Base-by-base conservation (phyloP, 2,329 filamentous ascomycete species). In the Rhytidhysteron rufulum region DNA sequence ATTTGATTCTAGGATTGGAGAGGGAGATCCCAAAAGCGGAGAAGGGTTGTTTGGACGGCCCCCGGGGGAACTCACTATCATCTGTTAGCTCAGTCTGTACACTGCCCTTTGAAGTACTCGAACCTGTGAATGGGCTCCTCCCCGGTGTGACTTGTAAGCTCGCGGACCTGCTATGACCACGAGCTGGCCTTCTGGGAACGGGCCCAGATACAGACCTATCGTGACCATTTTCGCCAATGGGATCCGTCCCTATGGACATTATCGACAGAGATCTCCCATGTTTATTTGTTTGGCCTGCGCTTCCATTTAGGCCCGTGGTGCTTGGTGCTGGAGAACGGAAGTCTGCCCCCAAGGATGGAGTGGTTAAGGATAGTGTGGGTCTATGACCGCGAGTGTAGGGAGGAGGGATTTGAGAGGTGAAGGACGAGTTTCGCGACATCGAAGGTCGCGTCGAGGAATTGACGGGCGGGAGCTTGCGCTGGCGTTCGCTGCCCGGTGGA, bases 141-240 rank as follows among this genome's bases (percentile, higher is more conserved):
- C 60, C 73, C 34, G 81, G 72, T 47, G 80, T 61, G 50, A 91
- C 84, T 62, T 95, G 89, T 44, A 95, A 68, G 69, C 89, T 95
- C 18, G 87, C 80, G 27, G 88, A 88, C 38, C 89, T 78, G 34
- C 75, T 80, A 70, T 95, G 89, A 4, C 83, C 79, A 52, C 80
- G 80, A 15, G 57, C 60, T 16, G 79, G 76, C 38, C 79, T 74
- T 37, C 60, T 58, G 8, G 57, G 51, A 3, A 52, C 44, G 24
- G 34, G 29, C 24, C 37, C 31, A 40, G 29, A 29, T 40, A 48
- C 41, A 19, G 50, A 44, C 13, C 56, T 44, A 17, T 62, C 54
- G 37, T 58, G 51, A 36, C 52, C 59, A 18, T 43, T 48, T 27
- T 62, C 62, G 1, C 54, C 57, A 13, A 58, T 57, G 2, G 54